Evolutionary conservation across 2,329 filamentous ascomycete genomes (phyloP).

Genomic region (Pseudocercospora crystallina): DNA sequence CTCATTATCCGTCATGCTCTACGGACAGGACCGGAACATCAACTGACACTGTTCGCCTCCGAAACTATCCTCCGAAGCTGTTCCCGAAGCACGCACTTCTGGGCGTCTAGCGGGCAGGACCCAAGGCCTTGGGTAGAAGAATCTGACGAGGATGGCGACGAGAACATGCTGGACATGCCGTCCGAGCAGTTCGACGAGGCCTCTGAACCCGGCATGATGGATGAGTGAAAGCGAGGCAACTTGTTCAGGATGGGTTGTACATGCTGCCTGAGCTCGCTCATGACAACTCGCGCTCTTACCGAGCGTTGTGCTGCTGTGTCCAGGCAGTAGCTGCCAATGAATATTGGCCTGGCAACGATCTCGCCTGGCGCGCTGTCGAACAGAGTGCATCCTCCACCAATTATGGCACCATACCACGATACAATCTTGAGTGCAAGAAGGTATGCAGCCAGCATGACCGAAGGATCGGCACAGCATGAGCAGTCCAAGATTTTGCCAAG

Average conservation of each 20-base stretch:
- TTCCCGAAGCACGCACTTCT: constrained; percentile 1
- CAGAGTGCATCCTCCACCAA: not conserved
- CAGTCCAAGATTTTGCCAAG: constrained; percentile 6
- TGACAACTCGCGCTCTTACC: constrained; percentile 6
- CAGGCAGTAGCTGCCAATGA: constrained; percentile 8
- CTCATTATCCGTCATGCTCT: too few species aligned
- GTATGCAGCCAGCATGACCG: constrained; percentile 1
- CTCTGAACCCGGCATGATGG: too few species aligned
- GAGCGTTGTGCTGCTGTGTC: constrained; percentile 3
- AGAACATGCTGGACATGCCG: too few species aligned
- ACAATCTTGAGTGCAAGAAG: not conserved
- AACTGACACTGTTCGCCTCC: not conserved
- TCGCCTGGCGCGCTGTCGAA: not conserved
- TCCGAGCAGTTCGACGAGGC: too few species aligned
- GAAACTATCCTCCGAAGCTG: not conserved
- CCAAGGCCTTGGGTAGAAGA: too few species aligned
- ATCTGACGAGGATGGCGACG: too few species aligned
- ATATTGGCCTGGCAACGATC: not conserved
- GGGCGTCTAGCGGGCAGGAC: not conserved
- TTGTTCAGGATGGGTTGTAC: constrained; percentile 10
- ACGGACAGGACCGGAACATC: too few species aligned
- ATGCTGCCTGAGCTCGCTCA: constrained; percentile 8
- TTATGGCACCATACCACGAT: constrained; percentile 3
- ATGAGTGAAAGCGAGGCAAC: not conserved
- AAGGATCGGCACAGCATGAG: constrained; percentile 4